These are phyloP conservation scores for Pleurotus tuber-regium DNA, from an alignment of 768 basidiomycete genomes.

Conservation along the genomic window DNA sequence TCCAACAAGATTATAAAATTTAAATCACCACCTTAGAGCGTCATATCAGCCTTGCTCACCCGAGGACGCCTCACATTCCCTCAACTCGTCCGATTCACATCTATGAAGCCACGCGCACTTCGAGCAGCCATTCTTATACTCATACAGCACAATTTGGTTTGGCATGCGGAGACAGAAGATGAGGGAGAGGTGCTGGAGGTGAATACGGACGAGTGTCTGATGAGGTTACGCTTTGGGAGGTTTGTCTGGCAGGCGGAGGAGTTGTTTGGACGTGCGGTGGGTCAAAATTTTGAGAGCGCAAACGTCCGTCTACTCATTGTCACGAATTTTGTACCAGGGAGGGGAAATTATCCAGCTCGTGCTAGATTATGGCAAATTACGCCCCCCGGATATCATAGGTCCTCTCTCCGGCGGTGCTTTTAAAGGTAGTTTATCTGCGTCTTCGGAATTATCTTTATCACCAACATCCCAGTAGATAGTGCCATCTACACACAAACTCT, in stretches of 20 bases:
- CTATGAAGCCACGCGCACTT: slow-evolving; percentile 62
- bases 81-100: slow-evolving; percentile 68
- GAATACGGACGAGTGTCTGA: slow-evolving; percentile 79
- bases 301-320: neutral
- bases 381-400: slow-evolving; percentile 65
- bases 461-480: slow-evolving; percentile 13
- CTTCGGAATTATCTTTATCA: neutral
- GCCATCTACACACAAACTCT: slow-evolving; percentile 59
- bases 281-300: slow-evolving; percentile 22
- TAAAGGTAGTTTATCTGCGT: slow-evolving; percentile 44
- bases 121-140: slow-evolving; percentile 74
- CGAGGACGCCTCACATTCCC: slow-evolving; percentile 77
- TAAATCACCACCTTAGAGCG: slow-evolving; percentile 43
- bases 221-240: slow-evolving; percentile 78
- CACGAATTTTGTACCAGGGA: slow-evolving; percentile 44
- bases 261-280: slow-evolving; percentile 67
- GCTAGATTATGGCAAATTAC: slow-evolving; percentile 84
- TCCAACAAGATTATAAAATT: neutral
- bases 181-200: slow-evolving; percentile 78
- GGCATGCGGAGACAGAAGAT: slow-evolving; percentile 75
- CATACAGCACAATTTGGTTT: slow-evolving; percentile 89
- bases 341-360: slow-evolving; percentile 73
- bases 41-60: slow-evolving; percentile 71
- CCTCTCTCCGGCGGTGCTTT: slow-evolving; percentile 48
- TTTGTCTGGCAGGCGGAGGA: slow-evolving; percentile 75